These are phyloP conservation scores for Moricandia moricandioides DNA, from an alignment of 345 rosid genomes.

Conservation along the genomic window DNA sequence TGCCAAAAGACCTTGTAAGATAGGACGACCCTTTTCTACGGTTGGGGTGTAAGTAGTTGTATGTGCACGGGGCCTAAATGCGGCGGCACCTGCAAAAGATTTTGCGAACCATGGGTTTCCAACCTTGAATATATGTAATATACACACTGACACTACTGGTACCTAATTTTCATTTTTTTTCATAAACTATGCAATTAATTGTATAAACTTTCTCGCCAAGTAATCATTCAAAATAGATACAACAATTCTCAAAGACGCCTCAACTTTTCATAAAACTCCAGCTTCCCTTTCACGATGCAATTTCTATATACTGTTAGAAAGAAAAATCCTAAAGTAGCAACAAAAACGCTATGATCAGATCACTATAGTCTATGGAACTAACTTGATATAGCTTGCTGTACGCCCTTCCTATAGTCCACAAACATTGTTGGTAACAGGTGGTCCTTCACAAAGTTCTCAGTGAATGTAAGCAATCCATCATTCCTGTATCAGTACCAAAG, in stretches of 20 bases:
- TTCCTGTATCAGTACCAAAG: slow-evolving; percentile 50
- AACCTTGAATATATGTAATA: slow-evolving; percentile 13
- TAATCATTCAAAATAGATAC: slow-evolving; percentile 14
- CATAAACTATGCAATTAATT: slow-evolving; percentile 7
- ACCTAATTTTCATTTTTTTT: neutral
- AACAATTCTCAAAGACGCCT: neutral
- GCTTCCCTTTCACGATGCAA: slow-evolving; percentile 16
- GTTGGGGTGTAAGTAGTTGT: slow-evolving; percentile 59
- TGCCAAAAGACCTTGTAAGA: slow-evolving; percentile 94
- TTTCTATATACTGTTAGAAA: slow-evolving; percentile 7
- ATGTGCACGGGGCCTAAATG: slow-evolving; percentile 91
- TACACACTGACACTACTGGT: slow-evolving; percentile 3
- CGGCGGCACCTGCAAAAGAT: slow-evolving; percentile 80
- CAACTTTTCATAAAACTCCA: slow-evolving; percentile 13
- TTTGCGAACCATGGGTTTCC: slow-evolving; percentile 13
- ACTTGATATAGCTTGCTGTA: slow-evolving; percentile 99
- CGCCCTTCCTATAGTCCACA: slow-evolving; percentile 95
- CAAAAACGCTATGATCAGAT: slow-evolving; percentile 24
- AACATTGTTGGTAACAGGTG: slow-evolving; percentile 96
- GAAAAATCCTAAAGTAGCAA: slow-evolving; percentile 16
- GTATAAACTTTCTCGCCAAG: slow-evolving; percentile 7
- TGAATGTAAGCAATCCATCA: slow-evolving; percentile 91
- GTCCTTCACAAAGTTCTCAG: slow-evolving; percentile 97
- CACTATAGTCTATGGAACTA: slow-evolving; percentile 42
- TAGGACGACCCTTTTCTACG: slow-evolving; percentile 95